phyloP scores from a whole-genome alignment of 2,329 filamentous ascomycete species.

The Colletotrichum sp. region DNA sequence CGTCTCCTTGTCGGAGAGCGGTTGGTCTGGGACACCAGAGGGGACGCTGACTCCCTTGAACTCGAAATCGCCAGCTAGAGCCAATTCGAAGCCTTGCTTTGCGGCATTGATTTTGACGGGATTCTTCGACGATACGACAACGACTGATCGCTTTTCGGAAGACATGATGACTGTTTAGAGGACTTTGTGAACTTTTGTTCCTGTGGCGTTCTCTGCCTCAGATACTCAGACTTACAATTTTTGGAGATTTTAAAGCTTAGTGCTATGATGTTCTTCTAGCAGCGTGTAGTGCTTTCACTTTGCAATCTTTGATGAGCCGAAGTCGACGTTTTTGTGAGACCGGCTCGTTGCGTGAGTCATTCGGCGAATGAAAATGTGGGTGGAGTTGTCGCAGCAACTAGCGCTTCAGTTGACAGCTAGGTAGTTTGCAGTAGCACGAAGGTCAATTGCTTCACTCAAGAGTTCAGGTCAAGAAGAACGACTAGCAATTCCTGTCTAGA shows the following conservation, averaged over 20 bases:
- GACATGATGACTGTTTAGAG: not conserved
- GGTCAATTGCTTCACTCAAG: not conserved
- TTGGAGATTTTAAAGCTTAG: not conserved
- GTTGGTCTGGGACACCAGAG: conserved; percentile 45
- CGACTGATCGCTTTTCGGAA: not conserved
- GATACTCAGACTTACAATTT: not conserved
- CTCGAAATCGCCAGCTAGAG: conserved; percentile 22
- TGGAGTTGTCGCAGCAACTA: not conserved
- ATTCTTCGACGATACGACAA: conserved; percentile 44
- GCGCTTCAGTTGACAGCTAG: not conserved
- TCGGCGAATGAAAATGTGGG: not conserved
- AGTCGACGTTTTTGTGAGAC: not conserved
- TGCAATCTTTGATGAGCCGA: not conserved
- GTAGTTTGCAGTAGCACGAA: not conserved
- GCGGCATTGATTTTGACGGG: conserved; percentile 44
- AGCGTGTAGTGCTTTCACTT: not conserved
- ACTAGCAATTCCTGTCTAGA: not conserved
- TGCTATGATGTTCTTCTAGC: not conserved
- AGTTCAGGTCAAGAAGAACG: not conserved
- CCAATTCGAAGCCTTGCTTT: conserved; percentile 34
- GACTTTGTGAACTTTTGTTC: not conserved
- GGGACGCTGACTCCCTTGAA: conserved; percentile 34
- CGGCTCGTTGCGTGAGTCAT: not conserved
- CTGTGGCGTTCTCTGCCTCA: not conserved
- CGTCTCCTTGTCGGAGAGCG: conserved; percentile 42